Percentiles rank a stretch among this genome's conserved stretches.
Evolutionary conservation across 768 basidiomycete species (phyloP).

Genomic region (Porphyrellus cyaneotinctus): DNA sequence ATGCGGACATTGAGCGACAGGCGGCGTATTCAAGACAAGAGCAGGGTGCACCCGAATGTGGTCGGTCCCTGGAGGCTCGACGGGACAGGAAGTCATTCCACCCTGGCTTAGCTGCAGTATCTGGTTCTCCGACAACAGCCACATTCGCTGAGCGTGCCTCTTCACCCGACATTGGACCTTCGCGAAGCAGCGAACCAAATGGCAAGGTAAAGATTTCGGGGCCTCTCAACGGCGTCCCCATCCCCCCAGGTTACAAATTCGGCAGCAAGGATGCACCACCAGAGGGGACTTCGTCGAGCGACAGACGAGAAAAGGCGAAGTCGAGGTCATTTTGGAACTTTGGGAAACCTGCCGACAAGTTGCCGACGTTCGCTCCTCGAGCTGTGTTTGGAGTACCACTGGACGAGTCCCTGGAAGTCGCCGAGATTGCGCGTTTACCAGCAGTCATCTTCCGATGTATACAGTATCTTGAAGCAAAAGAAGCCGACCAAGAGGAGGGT

Average conservation of each 20-base stretch:
- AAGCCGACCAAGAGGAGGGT: slow-evolving; percentile 95
- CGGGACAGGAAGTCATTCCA: slow-evolving; percentile 62
- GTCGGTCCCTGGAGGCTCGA: slow-evolving; percentile 46
- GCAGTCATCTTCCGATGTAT: slow-evolving; percentile 95
- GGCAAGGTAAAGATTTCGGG: slow-evolving; percentile 85
- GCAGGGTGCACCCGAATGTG: slow-evolving; percentile 52
- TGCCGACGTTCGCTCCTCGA: slow-evolving; percentile 45
- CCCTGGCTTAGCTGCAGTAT: slow-evolving; percentile 49
- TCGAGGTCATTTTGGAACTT: slow-evolving; percentile 94
- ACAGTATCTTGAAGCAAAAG: slow-evolving; percentile 89
- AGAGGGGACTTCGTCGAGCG: slow-evolving; percentile 42
- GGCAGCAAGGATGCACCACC: slow-evolving; percentile 64
- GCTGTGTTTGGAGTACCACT: slow-evolving; percentile 88
- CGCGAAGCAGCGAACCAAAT: slow-evolving; percentile 49
- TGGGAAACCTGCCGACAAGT: slow-evolving; percentile 55
- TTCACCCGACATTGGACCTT: slow-evolving; percentile 48
- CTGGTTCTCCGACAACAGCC: slow-evolving; percentile 41
- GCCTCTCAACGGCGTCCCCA: slow-evolving; percentile 78
- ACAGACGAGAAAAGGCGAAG: slow-evolving; percentile 89
- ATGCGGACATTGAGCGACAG: slow-evolving; percentile 55
- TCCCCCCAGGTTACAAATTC: slow-evolving; percentile 89
- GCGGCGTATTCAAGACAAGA: slow-evolving; percentile 32
- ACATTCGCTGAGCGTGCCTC: slow-evolving; percentile 36
- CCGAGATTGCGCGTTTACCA: slow-evolving; percentile 86
- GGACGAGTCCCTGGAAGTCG: slow-evolving; percentile 83